A percentile compares a stretch with the other conserved stretches of the same genome.
phyloP scores from a whole-genome alignment of 2,329 filamentous ascomycete genomes.

The Didymella keratinophila region DNA sequence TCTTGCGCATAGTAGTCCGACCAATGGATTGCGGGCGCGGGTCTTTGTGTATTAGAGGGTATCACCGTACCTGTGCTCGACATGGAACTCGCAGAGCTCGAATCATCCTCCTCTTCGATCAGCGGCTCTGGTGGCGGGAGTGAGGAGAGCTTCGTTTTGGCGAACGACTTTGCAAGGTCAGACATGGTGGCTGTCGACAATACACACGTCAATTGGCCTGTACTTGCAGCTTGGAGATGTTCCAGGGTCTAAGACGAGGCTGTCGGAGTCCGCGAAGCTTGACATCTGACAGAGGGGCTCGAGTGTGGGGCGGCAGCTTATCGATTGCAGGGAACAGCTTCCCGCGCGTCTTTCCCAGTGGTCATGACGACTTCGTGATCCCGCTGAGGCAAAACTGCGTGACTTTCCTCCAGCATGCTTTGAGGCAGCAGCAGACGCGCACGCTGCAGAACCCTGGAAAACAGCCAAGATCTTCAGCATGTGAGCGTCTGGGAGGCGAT shows the following conservation, averaged over 20 bases:
- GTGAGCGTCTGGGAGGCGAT: not conserved
- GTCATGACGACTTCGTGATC: constrained; percentile 7
- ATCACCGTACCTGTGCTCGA: constrained; percentile 93
- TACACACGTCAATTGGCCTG: not conserved
- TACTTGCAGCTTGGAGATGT: not conserved
- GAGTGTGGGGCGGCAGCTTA: constrained; percentile 13
- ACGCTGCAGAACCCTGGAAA: not conserved
- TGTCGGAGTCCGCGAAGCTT: constrained; percentile 8
- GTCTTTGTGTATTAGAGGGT: constrained; percentile 74
- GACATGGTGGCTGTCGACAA: constrained; percentile 66
- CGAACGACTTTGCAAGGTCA: constrained; percentile 80
- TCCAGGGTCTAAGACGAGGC: constrained; percentile 1
- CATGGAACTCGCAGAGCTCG: constrained; percentile 74
- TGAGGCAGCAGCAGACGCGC: constrained; percentile 3
- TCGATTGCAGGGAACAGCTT: constrained; percentile 24
- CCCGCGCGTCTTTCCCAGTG: constrained; percentile 6
- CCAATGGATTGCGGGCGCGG: constrained; percentile 74
- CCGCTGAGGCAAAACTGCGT: not conserved
- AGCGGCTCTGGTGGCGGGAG: constrained; percentile 63
- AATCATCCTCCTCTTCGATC: constrained; percentile 59
- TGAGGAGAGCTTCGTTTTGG: constrained; percentile 74
- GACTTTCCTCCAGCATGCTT: not conserved
- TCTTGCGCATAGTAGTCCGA: constrained; percentile 91
- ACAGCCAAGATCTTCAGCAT: not conserved
- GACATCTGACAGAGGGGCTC: constrained; percentile 21